A percentile compares a stretch with the other conserved stretches of the same genome.
These are phyloP conservation scores for Hyphopichia burtonii DNA, from an alignment of 1,139 yeast genomes.

Conservation along the genomic window DNA sequence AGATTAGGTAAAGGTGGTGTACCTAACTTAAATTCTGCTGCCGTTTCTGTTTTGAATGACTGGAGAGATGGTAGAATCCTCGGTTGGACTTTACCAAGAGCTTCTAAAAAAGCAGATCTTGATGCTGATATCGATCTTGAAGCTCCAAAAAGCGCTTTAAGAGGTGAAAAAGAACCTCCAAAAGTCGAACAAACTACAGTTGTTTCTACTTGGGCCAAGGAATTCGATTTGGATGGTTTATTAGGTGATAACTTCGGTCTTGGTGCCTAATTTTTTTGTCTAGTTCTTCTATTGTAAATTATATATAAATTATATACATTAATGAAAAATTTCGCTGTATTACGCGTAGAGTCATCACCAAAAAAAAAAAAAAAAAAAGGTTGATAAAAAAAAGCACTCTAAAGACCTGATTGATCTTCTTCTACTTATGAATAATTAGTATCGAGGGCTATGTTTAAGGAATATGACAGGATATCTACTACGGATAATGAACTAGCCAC, in stretches of 20 bases:
- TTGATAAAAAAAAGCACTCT: no score
- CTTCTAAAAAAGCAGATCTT: constrained; percentile 45
- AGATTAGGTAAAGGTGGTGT: constrained; percentile 91
- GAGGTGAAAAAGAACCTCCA: constrained; percentile 49
- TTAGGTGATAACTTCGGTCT: constrained; percentile 45
- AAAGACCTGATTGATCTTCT: no score
- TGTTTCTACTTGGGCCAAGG: constrained; percentile 91
- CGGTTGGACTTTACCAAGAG: constrained; percentile 88
- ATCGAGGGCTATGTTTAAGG: constrained; percentile 9
- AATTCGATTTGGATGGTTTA: constrained; percentile 86
- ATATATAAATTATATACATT: not conserved
- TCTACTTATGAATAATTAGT: no score
- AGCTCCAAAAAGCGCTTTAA: constrained; percentile 41
- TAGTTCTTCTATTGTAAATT: constrained; percentile 1
- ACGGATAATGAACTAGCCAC: constrained; percentile 58
- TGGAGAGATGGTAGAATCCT: constrained; percentile 96
- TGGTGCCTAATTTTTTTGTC: constrained; percentile 6
- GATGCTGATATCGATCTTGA: constrained; percentile 23
- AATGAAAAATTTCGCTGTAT: no score
- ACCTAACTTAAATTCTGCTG: constrained; percentile 87
- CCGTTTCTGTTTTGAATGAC: constrained; percentile 78
- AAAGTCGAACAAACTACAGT: constrained; percentile 75
- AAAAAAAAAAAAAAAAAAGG: no score
- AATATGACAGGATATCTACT: constrained; percentile 47
- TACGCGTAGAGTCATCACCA: no score